Percentiles rank a stretch among this genome's conserved stretches.
Evolutionary conservation across 495 filamentous ascomycete genomes (phyloP).

Genomic region (Penicillium malachiteum): DNA sequence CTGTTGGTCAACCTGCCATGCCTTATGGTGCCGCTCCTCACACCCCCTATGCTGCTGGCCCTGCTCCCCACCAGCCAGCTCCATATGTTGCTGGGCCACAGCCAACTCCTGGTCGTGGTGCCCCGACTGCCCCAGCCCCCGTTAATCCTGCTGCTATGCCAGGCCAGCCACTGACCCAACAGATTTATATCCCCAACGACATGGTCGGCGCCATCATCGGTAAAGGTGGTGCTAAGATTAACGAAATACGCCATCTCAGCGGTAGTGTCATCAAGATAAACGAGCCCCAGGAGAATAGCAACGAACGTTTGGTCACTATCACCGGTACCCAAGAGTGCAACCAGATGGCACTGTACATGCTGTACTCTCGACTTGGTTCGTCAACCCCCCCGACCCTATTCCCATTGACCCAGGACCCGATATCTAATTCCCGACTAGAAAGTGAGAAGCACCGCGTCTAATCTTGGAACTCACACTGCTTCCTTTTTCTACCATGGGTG

Average conservation of each 20-base stretch:
- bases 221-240: constrained; percentile 98
- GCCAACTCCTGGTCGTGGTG: constrained; percentile 53
- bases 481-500: constrained; percentile 12
- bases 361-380: constrained; percentile 95
- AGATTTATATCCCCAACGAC: constrained; percentile 98
- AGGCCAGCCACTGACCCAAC: constrained; percentile 89
- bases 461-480: not conserved
- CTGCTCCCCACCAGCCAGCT: constrained; percentile 72
- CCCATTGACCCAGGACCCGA: constrained; percentile 6
- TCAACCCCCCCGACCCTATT: constrained; percentile 21
- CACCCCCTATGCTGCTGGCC: constrained; percentile 63
- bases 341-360: constrained; percentile 98
- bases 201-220: constrained; percentile 99
- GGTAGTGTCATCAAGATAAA: constrained; percentile 99
- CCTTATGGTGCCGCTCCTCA: constrained; percentile 72
- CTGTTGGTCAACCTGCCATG: constrained; percentile 63
- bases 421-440: constrained; percentile 51
- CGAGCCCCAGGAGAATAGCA: constrained; percentile 97
- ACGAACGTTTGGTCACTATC: constrained; percentile 94
- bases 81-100: constrained; percentile 58
- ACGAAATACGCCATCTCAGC: constrained; percentile 93
- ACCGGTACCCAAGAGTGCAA: constrained; percentile 98
- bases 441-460: constrained; percentile 77
- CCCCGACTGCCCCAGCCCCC: constrained; percentile 56
- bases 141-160: constrained; percentile 68